Base-by-base conservation (phyloP, 495 filamentous ascomycete genomes). In the Endocarpon pusillum region DNA sequence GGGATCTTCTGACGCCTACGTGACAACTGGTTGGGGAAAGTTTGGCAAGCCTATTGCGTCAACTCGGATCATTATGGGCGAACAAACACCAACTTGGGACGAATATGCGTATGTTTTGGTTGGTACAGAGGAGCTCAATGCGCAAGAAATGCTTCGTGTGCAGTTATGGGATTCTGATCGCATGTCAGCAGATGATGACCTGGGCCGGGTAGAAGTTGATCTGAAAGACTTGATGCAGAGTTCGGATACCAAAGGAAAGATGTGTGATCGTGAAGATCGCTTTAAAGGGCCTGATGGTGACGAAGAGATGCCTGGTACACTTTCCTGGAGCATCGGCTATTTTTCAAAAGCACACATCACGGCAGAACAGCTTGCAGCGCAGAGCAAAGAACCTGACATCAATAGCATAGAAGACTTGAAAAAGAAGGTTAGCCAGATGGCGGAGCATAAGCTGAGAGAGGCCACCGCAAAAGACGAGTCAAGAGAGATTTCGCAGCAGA, bases 91-190 rank as follows among this genome's bases (percentile, higher is more conserved):
- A 0, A 58, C 57, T 25, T 83, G 75, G 74, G 58, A 78, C 28
- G 78, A 83, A 49, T 76, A 66, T 35, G 64, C 68, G 4, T 71
- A 61, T 24, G 43, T 83, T 3, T 54, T 81, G 1, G 71, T 83
- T 0, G 67, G 68, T 0, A 65, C 73, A 0, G 66, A 80, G 35
- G 78, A 81, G 44, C 46, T 83, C 19, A 80, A 81, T 41, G 77
- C 77, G 3, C 58, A 69, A n/a, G 78, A 83, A 49, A 68, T 61
- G 17, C 48, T 83, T 8, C 59, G 72, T 2, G 43, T 81, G 0
- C 72, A 78, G 45, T 49, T 83, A 3, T 83, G 76, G 75, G 78
- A 83, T 41, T 78, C 72, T 8, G 78, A 83, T 47, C 54, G 62
- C 19, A 59, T 58, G 32, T 74, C 70, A 3, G 78, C 77, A 4